Evolutionary conservation across 257 asterid genomes (phyloP), one percentile per base, ranked within the genome.

Genomic region (Przewalskia tangutica): DNA sequence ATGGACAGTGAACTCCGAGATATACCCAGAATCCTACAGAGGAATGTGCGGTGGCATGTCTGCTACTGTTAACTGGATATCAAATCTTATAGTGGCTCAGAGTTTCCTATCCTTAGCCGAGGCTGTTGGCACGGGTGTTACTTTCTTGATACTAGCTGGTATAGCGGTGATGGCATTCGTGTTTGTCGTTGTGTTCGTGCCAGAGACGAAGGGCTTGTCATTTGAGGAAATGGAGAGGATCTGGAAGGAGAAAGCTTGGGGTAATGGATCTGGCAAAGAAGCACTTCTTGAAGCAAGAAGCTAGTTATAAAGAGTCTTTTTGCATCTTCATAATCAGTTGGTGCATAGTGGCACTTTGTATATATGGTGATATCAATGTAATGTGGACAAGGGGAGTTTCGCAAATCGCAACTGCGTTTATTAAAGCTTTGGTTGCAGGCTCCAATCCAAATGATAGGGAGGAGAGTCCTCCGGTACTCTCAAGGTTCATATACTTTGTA

Each of bases 1-100:
- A 0, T 95, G 99, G 99, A 88, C 99, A 0, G 90, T 95, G 80
- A 95, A 93, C 91, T 93, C 98, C 4, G 97, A 95, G 77, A 92
- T 93, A 81, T 95, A 95, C 77, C 98, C 95, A 0, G 96, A 93
- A 87, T 90, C 92, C 1, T 95, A 93, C 34, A 86, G 98, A 18
- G 99, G 99, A 34, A 77, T 90, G 4, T 95, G 99, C 71, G 97
- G 97, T 16, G 99, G 99, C 48, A 95, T 95, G 98, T 91, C 99
- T 0, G 99, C 99, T 23, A 95, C 98, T 1, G 95, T 95, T 77
- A 95, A 95, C 81, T 95, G 98, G 99, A 83, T 91, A 75, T 93
- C 98, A 2, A 95, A 95, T 85, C 91, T 95, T 36, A 84, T 95
- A 10, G 99, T 95, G 3, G 93, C 98, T 0, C 97, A 93, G 27